Percentiles rank a stretch among this genome's conserved stretches.
phyloP scores from a whole-genome alignment of 2,329 filamentous ascomycete genomes.

The Penicillium sp. region DNA sequence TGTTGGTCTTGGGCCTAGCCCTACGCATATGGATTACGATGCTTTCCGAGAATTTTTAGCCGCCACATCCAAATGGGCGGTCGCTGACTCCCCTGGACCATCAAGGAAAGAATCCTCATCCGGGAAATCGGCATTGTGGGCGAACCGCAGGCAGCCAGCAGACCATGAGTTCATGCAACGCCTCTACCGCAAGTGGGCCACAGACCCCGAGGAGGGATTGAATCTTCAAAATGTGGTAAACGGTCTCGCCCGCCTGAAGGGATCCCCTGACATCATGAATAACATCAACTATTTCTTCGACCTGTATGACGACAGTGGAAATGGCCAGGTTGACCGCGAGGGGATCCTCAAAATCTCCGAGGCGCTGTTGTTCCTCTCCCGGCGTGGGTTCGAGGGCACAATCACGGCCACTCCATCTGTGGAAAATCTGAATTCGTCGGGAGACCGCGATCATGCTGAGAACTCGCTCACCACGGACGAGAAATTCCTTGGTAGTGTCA shows the following conservation, averaged over 20 bases:
- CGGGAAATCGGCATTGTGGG: conserved; percentile 56
- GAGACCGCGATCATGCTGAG: conserved; percentile 37
- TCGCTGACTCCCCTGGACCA: conserved; percentile 75
- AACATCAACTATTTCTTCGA: conserved; percentile 98
- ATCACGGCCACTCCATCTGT: conserved; percentile 65
- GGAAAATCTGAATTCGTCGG: conserved; percentile 50
- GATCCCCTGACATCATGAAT: conserved; percentile 93
- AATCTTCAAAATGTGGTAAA: conserved; percentile 90
- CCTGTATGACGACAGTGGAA: conserved; percentile 88
- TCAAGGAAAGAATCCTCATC: conserved; percentile 52
- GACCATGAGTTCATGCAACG: conserved; percentile 93
- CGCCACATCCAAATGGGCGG: conserved; percentile 86
- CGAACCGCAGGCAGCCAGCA: conserved; percentile 67
- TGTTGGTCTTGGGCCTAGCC: conserved; percentile 83
- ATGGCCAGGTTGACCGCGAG: conserved; percentile 90
- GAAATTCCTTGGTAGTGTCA: conserved; percentile 86
- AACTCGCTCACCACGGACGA: conserved; percentile 69
- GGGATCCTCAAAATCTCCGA: conserved; percentile 94
- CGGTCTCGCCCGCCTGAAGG: conserved; percentile 87
- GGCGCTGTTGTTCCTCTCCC: conserved; percentile 85
- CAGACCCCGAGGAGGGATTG: conserved; percentile 71
- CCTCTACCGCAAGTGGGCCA: conserved; percentile 85
- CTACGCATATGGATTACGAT: conserved; percentile 95
- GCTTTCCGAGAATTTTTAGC: conserved; percentile 93
- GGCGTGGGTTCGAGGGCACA: conserved; percentile 77